Conservation (phyloP, 148 eudicot species). For the Bassia scoparia region DNA sequence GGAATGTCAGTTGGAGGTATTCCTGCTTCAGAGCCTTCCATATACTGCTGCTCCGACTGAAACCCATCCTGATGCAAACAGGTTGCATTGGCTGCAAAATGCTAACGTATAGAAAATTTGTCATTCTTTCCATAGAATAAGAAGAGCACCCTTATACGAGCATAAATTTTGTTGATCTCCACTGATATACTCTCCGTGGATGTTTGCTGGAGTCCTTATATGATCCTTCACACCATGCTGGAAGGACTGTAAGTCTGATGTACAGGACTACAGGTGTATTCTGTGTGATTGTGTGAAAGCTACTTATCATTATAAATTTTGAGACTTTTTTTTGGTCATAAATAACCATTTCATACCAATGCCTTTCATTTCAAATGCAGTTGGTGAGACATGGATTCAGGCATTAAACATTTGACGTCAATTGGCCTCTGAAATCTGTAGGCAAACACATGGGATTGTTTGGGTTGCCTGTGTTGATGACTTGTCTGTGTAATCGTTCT, state of each 20-base stretch:
- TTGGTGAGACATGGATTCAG: neutral
- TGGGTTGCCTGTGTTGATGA: neutral
- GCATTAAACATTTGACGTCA: neutral
- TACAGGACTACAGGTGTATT: neutral
- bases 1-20: conserved; percentile 18
- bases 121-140: neutral
- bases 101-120: neutral
- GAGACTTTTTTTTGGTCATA: no score
- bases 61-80: neutral
- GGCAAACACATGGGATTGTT: neutral
- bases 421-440: neutral
- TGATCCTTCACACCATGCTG: no score
- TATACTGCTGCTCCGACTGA: neutral
- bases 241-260: no score
- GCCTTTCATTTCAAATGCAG: neutral
- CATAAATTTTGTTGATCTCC: neutral
- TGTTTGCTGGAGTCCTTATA: neutral
- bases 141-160: neutral
- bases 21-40: neutral
- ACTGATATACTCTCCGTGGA: neutral
- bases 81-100: neutral
- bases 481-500: neutral
- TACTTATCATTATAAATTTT: neutral
- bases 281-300: neutral
- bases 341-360: neutral